Percentiles rank a stretch among this genome's conserved stretches.
Evolutionary conservation across 768 basidiomycete genomes (phyloP).

Genomic region (Podaxis carcinomalis): DNA sequence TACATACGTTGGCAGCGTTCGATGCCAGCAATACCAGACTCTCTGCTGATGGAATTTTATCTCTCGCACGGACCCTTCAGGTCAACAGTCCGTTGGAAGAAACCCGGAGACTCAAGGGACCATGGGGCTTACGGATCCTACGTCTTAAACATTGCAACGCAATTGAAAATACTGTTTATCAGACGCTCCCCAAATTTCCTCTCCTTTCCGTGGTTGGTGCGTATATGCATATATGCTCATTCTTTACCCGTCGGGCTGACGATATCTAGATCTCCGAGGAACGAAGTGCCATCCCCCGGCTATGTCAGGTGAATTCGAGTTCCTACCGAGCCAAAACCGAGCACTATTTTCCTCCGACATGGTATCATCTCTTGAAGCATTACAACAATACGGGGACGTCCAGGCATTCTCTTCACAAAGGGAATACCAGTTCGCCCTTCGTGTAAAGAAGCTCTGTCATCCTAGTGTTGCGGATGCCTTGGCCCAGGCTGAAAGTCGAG

Average conservation of each 20-base stretch:
- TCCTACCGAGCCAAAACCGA: not conserved
- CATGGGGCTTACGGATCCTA: slow-evolving; percentile 58
- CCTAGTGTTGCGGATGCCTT: not conserved
- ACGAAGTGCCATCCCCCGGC: not conserved
- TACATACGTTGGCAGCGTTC: slow-evolving; percentile 58
- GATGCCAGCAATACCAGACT: slow-evolving; percentile 56
- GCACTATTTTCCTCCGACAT: slow-evolving; percentile 8
- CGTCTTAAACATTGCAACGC: slow-evolving; percentile 48
- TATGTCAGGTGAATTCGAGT: not conserved
- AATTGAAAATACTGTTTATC: slow-evolving; percentile 41
- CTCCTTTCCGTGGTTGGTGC: slow-evolving; percentile 59
- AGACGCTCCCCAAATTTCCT: slow-evolving; percentile 42
- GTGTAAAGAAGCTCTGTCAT: slow-evolving; percentile 44
- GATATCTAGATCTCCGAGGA: slow-evolving; percentile 13
- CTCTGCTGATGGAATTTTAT: slow-evolving; percentile 46
- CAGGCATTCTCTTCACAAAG: slow-evolving; percentile 3
- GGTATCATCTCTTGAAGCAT: not conserved
- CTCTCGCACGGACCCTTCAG: slow-evolving; percentile 46
- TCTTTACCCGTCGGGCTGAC: not conserved
- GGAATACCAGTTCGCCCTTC: slow-evolving; percentile 11
- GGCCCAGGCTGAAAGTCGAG: not conserved
- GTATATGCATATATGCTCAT: slow-evolving; percentile 17
- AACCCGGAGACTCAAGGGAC: slow-evolving; percentile 30
- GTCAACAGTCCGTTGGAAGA: slow-evolving; percentile 21
- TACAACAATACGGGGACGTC: not conserved